phyloP scores from a whole-genome alignment of 495 filamentous ascomycete species.

The Penicillium dipodomyicola region DNA sequence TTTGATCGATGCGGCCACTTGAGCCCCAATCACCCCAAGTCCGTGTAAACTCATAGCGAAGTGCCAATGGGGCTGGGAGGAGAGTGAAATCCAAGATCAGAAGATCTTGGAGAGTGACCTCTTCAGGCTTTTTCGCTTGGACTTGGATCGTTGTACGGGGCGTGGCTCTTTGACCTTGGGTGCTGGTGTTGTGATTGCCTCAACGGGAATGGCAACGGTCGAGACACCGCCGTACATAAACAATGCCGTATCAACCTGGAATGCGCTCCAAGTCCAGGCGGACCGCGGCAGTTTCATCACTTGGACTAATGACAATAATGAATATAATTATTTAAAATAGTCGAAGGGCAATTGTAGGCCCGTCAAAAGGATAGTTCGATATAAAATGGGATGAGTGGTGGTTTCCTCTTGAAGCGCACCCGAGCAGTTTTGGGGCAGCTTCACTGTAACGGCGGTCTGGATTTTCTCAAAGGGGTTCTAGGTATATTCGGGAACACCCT shows the following conservation, averaged over 20 bases:
- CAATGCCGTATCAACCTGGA: constrained; percentile 30
- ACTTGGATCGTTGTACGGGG: constrained; percentile 7
- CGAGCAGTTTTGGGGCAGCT: neutral
- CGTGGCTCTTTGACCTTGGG: constrained; percentile 5
- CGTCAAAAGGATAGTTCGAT: neutral
- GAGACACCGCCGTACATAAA: constrained; percentile 31
- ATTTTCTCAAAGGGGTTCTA: neutral
- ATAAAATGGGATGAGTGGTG: neutral
- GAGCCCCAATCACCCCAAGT: constrained; percentile 34
- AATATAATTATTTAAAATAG: constrained; percentile 2
- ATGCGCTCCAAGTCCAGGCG: constrained; percentile 27
- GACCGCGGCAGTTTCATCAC: constrained; percentile 24
- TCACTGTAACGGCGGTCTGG: neutral
- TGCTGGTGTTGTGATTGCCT: constrained; percentile 18
- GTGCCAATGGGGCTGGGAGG: neutral
- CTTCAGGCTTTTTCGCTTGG: constrained; percentile 14
- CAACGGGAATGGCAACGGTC: constrained; percentile 19
- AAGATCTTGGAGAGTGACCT: constrained; percentile 18
- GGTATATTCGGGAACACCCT: neutral
- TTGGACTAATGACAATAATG: constrained; percentile 12
- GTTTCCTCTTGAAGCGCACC: constrained; percentile 1
- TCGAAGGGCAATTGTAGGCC: neutral
- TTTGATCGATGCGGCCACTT: constrained; percentile 32
- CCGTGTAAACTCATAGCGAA: constrained; percentile 31
- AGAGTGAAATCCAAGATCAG: constrained; percentile 5